Evolutionary conservation across 2,329 filamentous ascomycete genomes (phyloP), one percentile per base, ranked within the genome.

Genomic region (Fusarium stilboides): DNA sequence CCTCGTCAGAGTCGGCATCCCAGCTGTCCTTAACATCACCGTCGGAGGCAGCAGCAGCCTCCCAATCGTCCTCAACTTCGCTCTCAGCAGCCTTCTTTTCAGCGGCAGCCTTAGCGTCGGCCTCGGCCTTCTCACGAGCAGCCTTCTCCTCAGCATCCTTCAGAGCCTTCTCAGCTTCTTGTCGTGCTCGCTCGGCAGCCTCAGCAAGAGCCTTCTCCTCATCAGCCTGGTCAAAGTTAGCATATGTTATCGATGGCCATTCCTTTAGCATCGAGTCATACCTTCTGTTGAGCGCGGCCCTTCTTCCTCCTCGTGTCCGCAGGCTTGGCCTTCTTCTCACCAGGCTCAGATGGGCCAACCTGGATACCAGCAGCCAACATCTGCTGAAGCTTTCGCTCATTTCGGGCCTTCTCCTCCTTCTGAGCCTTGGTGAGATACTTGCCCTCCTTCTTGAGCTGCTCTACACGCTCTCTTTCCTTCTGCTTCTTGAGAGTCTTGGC

Each of bases 11-110:
- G 56, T 94, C 92, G 34, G 92, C 94, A 78, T 98, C 95, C 95
- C 95, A 98, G 83, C 91, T 95, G 71, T 98, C 95, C 81, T 98
- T 98, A 75, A 97, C 87, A 63, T 92, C 91, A 17, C 91, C 90
- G 26, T 92, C 88, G 47, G 92, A 92, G 26, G 90, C 92, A 31
- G 92, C 94, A 50, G 93, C 91, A 31, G 90, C 89, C 80, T 98
- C 94, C 94, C 94, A 97, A 79, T 97, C 94, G 36, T 97, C 91
- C 17, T 92, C 91, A 26, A 92, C 79, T 19, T 89, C 89, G 49
- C 88, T 90, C 51, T 85, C 84, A 6, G 77, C 83, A 15, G 84
- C 86, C 51, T 87, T 85, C 74, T 89, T 86, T 31, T 82, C 82
- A 19, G 86, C 85, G 57, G 84, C 84, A 40, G 83, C 84, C 33